Evolutionary conservation across 257 asterid genomes (phyloP).

Genomic region (Gentiana dahurica): DNA sequence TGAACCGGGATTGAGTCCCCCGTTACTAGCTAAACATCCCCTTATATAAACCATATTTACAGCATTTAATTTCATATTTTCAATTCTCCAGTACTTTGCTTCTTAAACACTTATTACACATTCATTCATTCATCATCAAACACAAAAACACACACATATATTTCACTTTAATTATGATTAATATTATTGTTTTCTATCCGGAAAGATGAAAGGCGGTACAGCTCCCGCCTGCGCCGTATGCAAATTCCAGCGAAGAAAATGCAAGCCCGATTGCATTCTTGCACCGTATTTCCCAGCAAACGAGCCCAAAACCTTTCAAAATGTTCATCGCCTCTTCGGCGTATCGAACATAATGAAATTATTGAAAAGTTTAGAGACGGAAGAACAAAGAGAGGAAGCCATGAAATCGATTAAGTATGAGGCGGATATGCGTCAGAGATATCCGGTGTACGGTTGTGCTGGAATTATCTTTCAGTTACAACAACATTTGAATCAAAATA

Average conservation of each 20-base stretch:
- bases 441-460: constrained; percentile 46
- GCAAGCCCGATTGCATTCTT: constrained; percentile 38
- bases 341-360: constrained; percentile 39
- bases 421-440: constrained; percentile 38
- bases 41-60: too few relatives aligned
- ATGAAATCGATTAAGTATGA: constrained; percentile 62
- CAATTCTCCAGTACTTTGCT: too few relatives aligned
- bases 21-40: too few relatives aligned
- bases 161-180: too few relatives aligned
- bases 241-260: constrained; percentile 54
- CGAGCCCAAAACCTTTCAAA: constrained; percentile 36
- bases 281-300: constrained; percentile 65
- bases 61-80: too few relatives aligned
- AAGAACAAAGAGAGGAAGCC: constrained; percentile 40
- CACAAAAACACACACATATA: too few relatives aligned
- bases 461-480: constrained; percentile 24
- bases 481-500: constrained; percentile 9
- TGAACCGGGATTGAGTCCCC: too few relatives aligned
- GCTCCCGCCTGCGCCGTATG: constrained; percentile 74
- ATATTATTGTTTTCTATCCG: too few relatives aligned
- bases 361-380: constrained; percentile 10
- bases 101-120: too few relatives aligned
- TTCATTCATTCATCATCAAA: too few relatives aligned
- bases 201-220: constrained; percentile 33
- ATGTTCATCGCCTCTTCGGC: constrained; percentile 58